Evolutionary conservation across 1,139 yeast species (phyloP).

Genomic region (Candida sp.): DNA sequence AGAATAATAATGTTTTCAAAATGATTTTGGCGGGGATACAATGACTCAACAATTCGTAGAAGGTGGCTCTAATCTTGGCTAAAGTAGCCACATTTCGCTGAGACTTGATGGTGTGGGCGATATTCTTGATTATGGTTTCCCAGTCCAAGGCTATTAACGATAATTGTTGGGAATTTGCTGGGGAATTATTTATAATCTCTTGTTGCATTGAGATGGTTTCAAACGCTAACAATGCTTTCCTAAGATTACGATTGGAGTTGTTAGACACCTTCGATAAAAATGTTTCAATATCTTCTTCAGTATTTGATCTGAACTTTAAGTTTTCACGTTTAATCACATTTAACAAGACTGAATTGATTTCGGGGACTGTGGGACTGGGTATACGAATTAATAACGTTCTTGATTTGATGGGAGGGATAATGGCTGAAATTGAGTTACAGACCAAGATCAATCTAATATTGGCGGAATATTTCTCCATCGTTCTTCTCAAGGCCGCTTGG

Average conservation of each 20-base stretch:
- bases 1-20: slow-evolving; percentile 63
- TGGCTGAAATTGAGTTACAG: slow-evolving; percentile 87
- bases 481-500: slow-evolving; percentile 94
- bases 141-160: slow-evolving; percentile 66
- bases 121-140: slow-evolving; percentile 69
- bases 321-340: slow-evolving; percentile 58
- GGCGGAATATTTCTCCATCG: slow-evolving; percentile 95
- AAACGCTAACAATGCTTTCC: slow-evolving; percentile 74
- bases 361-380: slow-evolving; percentile 71
- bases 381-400: slow-evolving; percentile 87
- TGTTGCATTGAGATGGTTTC: slow-evolving; percentile 84
- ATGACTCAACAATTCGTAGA: slow-evolving; percentile 86
- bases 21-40: slow-evolving; percentile 87
- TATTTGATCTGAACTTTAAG: slow-evolving; percentile 37
- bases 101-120: slow-evolving; percentile 57
- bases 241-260: slow-evolving; percentile 64
- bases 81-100: slow-evolving; percentile 71
- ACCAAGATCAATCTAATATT: slow-evolving; percentile 81
- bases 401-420: slow-evolving; percentile 91
- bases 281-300: slow-evolving; percentile 29
- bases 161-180: slow-evolving; percentile 23
- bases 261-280: slow-evolving; percentile 53
- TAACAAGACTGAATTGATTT: slow-evolving; percentile 52
- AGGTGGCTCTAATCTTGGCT: slow-evolving; percentile 66
- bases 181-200: slow-evolving; percentile 40